A percentile compares a stretch with the other conserved stretches of the same genome.
Evolutionary conservation across 345 rosid species (phyloP).

Genomic region (Eucalyptus regnans): DNA sequence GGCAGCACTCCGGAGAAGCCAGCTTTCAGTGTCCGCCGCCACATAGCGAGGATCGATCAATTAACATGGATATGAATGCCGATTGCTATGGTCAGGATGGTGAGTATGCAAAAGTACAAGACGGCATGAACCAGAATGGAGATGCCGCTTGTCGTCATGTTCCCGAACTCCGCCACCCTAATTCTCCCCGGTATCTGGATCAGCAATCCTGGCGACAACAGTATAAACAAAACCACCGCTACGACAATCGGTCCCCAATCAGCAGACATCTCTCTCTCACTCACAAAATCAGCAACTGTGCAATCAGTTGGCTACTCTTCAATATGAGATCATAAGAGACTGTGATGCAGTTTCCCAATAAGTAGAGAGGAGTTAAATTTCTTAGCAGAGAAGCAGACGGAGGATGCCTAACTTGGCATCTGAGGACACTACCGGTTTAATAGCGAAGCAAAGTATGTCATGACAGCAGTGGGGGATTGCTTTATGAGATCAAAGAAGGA

Average conservation of each 20-base stretch:
- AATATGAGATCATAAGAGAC: neutral
- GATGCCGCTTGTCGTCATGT: slow-evolving; percentile 86
- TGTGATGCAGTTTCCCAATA: neutral
- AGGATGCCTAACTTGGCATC: slow-evolving; percentile 37
- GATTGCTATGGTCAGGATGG: slow-evolving; percentile 71
- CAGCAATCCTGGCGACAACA: slow-evolving; percentile 80
- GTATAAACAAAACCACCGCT: slow-evolving; percentile 61
- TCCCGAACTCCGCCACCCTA: slow-evolving; percentile 85
- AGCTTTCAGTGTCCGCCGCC: neutral
- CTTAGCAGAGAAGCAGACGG: slow-evolving; percentile 40
- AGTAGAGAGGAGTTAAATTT: slow-evolving; percentile 6
- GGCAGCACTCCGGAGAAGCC: neutral
- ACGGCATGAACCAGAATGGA: slow-evolving; percentile 83
- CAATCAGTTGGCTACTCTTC: neutral
- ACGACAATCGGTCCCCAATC: slow-evolving; percentile 90
- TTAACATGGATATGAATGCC: slow-evolving; percentile 44
- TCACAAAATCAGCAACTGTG: neutral
- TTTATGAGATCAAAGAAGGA: slow-evolving; percentile 17
- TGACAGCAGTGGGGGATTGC: slow-evolving; percentile 20
- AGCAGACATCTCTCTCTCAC: slow-evolving; percentile 26
- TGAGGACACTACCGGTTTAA: slow-evolving; percentile 12
- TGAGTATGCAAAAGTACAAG: slow-evolving; percentile 64
- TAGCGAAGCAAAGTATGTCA: slow-evolving; percentile 34
- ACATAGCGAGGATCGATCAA: neutral
- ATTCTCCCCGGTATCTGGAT: slow-evolving; percentile 77